Percentiles rank a stretch among this genome's conserved stretches.
phyloP scores from a whole-genome alignment of 2,329 filamentous ascomycete species.

The Cladosporium oxysporum region DNA sequence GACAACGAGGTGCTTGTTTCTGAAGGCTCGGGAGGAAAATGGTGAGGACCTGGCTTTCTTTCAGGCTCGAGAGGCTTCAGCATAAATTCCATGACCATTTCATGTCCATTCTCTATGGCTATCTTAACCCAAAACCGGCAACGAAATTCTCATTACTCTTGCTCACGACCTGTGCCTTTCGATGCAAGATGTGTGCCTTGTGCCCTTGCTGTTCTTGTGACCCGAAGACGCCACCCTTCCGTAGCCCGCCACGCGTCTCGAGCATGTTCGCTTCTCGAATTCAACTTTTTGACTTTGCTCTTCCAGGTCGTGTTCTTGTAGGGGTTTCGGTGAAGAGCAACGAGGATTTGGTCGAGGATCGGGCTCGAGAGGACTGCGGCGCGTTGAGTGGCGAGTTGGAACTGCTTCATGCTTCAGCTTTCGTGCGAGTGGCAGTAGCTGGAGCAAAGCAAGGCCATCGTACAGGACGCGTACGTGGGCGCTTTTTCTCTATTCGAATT shows the following conservation, averaged over 20 bases:
- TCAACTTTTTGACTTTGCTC: too few species aligned
- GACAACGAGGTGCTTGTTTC: background rate
- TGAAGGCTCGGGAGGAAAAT: background rate
- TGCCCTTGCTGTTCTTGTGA: background rate
- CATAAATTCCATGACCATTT: background rate
- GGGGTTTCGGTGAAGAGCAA: background rate
- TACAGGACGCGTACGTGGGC: background rate
- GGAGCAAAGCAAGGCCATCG: background rate
- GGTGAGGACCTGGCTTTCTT: background rate
- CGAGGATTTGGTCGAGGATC: background rate
- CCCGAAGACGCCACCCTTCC: too few species aligned
- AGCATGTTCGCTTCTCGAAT: background rate
- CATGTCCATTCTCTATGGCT: background rate
- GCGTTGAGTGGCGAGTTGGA: background rate
- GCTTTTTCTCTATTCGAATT: background rate
- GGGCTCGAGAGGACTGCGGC: background rate
- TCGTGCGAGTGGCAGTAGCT: background rate
- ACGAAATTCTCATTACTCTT: background rate
- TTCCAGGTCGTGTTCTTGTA: too few species aligned
- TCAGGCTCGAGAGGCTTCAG: background rate
- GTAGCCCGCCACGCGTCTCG: too few species aligned
- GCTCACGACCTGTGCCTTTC: background rate
- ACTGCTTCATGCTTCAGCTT: background rate
- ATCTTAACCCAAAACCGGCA: background rate
- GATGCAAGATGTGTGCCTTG: background rate